Evolutionary conservation across 306 rosid genomes (phyloP), one percentile per base, ranked within the genome.

Genomic region (Ormosia semicastrata): DNA sequence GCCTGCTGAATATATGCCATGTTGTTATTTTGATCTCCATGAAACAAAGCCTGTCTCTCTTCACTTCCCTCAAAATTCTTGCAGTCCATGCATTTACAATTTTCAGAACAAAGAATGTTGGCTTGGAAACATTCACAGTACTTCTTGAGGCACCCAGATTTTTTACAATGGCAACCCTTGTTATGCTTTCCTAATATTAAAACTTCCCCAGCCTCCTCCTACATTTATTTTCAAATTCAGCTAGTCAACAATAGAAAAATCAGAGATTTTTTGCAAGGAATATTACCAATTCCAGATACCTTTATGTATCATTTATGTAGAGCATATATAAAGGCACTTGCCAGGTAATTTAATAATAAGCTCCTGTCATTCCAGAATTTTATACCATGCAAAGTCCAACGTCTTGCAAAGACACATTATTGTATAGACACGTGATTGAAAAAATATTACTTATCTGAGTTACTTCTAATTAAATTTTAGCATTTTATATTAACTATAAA

Each of bases 111-210:
- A 73, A 96, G 97, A 89, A 96, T 90, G 84, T 96, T 94, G 80
- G 99, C 99, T 90, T 94, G 98, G 83, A 96, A 96, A 85, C 99
- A 96, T 83, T 94, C 99, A 30, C 99, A 96, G 82, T 96, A 96
- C 85, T 94, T 96, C 80, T 94, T 94, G 40, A 96, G 98, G 85
- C 99, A 96, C 58, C 99, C 99, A 2, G 99, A 96, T 78, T 94
- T 96, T 88, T 94, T 96, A 87, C 99, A 96, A 81, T 96, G 99
- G 76, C 99, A 96, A 50, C 99, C 99, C 81, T 96, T 96, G 85
- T 96, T 94, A 90, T 96, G 98, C 93, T 96, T 96, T 75, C 85
- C 94, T 85, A 94, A 82, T 64, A 96, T 59, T 81, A 94, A 72
- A 83, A 89, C 89, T 89, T 96, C 99, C 71, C 98, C 99, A 7